Percentiles rank a stretch among this genome's conserved stretches.
Evolutionary conservation across 1,284 basidiomycete species (phyloP).

Genomic region (Mrakiaceae sp.): DNA sequence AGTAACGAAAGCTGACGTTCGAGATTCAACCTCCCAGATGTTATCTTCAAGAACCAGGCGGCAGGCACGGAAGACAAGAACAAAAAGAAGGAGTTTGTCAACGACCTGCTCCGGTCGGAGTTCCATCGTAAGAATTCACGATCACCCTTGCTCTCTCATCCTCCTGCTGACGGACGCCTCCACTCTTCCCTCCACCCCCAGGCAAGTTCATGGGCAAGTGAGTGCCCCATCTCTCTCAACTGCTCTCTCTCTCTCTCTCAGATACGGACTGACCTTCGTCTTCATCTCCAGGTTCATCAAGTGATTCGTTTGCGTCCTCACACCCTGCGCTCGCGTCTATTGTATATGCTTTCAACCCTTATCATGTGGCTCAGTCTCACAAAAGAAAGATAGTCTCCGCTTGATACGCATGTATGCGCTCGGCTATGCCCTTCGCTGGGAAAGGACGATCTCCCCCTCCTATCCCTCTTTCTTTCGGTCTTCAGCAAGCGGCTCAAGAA

Average conservation of each 20-base stretch:
- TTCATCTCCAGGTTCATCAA: background rate
- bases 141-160: background rate
- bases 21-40: conserved; percentile 41
- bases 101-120: conserved; percentile 80
- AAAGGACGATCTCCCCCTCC: too few species aligned
- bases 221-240: background rate
- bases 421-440: too few species aligned
- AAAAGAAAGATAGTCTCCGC: too few species aligned
- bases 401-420: too few species aligned
- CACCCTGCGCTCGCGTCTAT: background rate
- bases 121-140: conserved; percentile 50
- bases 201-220: conserved; percentile 8
- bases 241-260: background rate
- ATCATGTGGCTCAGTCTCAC: background rate
- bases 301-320: background rate
- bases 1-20: background rate
- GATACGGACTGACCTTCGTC: background rate
- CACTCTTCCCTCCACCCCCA: background rate
- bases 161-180: background rate
- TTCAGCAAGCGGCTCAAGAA: too few species aligned
- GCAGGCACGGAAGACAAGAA: conserved; percentile 51
- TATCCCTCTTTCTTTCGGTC: too few species aligned
- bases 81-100: conserved; percentile 72
- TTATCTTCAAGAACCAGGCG: conserved; percentile 96
- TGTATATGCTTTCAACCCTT: background rate